phyloP scores from a whole-genome alignment of 805 yeast species.

The Blastobotrys mokoenaii region DNA sequence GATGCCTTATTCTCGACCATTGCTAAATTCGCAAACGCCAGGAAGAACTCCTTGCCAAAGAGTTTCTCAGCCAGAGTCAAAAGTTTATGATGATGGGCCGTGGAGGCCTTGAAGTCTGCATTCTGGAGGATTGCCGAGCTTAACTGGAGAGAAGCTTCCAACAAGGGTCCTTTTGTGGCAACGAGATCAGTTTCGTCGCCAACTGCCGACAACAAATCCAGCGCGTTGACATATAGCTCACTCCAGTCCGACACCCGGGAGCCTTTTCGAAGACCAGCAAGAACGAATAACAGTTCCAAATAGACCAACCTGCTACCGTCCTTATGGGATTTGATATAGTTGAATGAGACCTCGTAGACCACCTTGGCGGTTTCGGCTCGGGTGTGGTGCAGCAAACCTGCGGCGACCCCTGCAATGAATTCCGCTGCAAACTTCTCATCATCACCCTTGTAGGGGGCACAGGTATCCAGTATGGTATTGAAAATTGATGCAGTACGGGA shows the following conservation, averaged over 20 bases:
- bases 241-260: constrained; percentile 30
- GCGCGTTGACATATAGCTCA: constrained; percentile 7
- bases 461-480: constrained; percentile 9
- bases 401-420: constrained; percentile 18
- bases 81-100: constrained; percentile 11
- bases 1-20: constrained; percentile 9
- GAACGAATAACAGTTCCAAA: constrained; percentile 16
- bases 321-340: constrained; percentile 2
- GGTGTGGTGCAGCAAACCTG: constrained; percentile 26
- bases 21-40: constrained; percentile 12
- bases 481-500: constrained; percentile 55
- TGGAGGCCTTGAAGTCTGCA: constrained; percentile 16
- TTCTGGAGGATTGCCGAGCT: constrained; percentile 10
- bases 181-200: background rate
- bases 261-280: constrained; percentile 31
- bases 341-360: constrained; percentile 13
- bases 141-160: constrained; percentile 3
- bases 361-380: constrained; percentile 24
- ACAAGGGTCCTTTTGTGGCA: background rate
- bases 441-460: background rate
- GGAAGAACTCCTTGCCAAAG: constrained; percentile 13
- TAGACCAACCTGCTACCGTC: background rate
- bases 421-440: constrained; percentile 6
- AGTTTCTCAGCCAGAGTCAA: constrained; percentile 2
- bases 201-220: background rate